A percentile compares a stretch with the other conserved stretches of the same genome.
Evolutionary conservation across 1,284 basidiomycete genomes (phyloP).

Genomic region (Malassezia equina): DNA sequence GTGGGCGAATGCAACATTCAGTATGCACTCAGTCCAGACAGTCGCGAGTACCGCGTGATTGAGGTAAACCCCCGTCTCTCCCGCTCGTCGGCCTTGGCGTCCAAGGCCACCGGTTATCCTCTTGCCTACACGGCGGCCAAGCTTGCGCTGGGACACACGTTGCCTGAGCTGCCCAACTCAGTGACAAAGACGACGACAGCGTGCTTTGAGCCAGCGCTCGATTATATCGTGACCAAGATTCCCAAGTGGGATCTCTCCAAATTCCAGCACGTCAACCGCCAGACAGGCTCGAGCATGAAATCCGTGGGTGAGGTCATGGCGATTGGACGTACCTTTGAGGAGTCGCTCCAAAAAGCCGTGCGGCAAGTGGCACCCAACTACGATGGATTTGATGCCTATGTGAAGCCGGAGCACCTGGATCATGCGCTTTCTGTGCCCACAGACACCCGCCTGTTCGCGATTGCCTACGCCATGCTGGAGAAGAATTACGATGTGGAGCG

Average conservation of each 20-base stretch:
- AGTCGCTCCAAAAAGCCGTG: conserved; percentile 95
- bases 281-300: conserved; percentile 96
- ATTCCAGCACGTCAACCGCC: conserved; percentile 88
- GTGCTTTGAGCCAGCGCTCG: conserved; percentile 97
- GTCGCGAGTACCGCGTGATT: conserved; percentile 92
- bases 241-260: conserved; percentile 98
- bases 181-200: conserved; percentile 99
- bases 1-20: conserved; percentile 98
- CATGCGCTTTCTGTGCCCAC: conserved; percentile 63
- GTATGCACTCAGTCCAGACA: conserved; percentile 88
- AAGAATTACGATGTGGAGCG: conserved; percentile 80
- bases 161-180: conserved; percentile 94
- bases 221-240: conserved; percentile 99
- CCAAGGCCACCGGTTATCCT: conserved; percentile 97
- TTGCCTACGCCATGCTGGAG: conserved; percentile 94
- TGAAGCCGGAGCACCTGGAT: conserved; percentile 72
- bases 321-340: conserved; percentile 96
- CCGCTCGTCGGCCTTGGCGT: conserved; percentile 67
- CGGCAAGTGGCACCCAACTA: conserved; percentile 86
- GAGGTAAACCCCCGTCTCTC: conserved; percentile 49
- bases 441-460: conserved; percentile 88
- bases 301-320: conserved; percentile 99
- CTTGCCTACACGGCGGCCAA: conserved; percentile 98
- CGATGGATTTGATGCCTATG: conserved; percentile 59
- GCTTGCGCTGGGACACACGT: conserved; percentile 94